Percentiles rank a stretch among this genome's conserved stretches.
These are phyloP conservation scores for Xylariaceae sp. DNA, from an alignment of 2,329 filamentous ascomycete species.

Conservation along the genomic window DNA sequence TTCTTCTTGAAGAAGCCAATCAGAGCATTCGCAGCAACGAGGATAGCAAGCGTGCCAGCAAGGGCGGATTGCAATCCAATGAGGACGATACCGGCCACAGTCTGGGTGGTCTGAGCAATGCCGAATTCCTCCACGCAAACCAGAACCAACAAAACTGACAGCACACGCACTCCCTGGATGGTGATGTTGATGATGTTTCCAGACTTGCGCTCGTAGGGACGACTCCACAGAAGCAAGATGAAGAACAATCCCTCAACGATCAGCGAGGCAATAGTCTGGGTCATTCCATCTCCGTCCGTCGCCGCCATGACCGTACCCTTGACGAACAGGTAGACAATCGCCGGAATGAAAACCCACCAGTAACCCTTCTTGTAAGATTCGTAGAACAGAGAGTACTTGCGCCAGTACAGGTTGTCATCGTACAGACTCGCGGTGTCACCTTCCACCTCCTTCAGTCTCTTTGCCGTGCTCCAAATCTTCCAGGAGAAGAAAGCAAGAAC, in stretches of 20 bases:
- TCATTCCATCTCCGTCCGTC: constrained; percentile 77
- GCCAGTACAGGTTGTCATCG: constrained; percentile 84
- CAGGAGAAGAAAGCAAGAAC: constrained; percentile 78
- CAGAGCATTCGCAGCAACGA: constrained; percentile 85
- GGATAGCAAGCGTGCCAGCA: constrained; percentile 74
- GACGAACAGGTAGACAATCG: constrained; percentile 83
- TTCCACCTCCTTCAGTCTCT: constrained; percentile 65
- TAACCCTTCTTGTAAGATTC: constrained; percentile 90
- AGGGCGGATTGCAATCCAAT: constrained; percentile 86
- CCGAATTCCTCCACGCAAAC: constrained; percentile 92
- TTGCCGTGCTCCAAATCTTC: constrained; percentile 74
- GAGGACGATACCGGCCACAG: constrained; percentile 84
- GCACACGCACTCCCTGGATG: constrained; percentile 82
- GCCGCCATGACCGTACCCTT: constrained; percentile 83
- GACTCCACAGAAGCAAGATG: constrained; percentile 70
- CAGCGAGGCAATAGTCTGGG: constrained; percentile 74
- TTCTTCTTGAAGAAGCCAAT: constrained; percentile 80
- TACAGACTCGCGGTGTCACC: constrained; percentile 71
- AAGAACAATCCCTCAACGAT: constrained; percentile 78
- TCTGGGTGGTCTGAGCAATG: constrained; percentile 86
- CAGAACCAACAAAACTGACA: constrained; percentile 84
- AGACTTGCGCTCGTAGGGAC: constrained; percentile 81
- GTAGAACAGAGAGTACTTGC: constrained; percentile 96
- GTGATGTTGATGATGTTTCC: constrained; percentile 89
- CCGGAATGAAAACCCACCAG: constrained; percentile 95